Base-by-base conservation (phyloP, 73 alveolate species). In the Paramecium caudatum region DNA sequence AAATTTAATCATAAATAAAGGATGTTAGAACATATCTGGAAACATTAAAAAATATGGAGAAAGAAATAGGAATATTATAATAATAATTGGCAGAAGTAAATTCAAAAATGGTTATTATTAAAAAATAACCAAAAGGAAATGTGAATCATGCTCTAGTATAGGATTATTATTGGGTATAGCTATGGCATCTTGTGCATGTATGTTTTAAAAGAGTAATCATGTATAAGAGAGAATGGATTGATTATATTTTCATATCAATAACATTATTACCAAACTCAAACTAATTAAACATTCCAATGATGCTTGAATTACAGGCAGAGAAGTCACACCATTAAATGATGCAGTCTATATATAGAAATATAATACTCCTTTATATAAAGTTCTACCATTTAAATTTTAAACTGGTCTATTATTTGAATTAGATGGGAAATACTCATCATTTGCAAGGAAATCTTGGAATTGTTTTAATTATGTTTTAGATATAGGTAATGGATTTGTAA, bases 331-430 rank as follows among this genome's bases (percentile, higher is more conserved):
- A 55, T 55, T 55, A 10, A 55, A 55, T 10, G 80, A 55, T 12
- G 80, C 80, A 21, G 80, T 55, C 80, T 55, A 55, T 6, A 55
- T 1, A 4, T 55, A 55, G 19, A 4, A 3, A 9, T 12, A 55
- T 23, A 55, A 10, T 74, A 74, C 88, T 45, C 88, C 88, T 74
- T 37, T 74, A 13, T 41, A 74, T 74, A 74, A 19, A 13, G 25
- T 41, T 1, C 88, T 16, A 6, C 88, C 88, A 74, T 74, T 74
- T 15, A 74, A 41, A 74, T 74, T 74, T 74, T 74, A 41, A 15
- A 39, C 27, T 17, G 88, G 88, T 34, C 88, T 45, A 74, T 74
- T 74, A 15, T 45, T 74, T 23, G 68, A 19, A 8, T 30, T 9
- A 7, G 19, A 4, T 1, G 69, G 69, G 30, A 41, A 74, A 21